Percentiles rank a stretch among this genome's conserved stretches.
Evolutionary conservation across 176 grass and related monocot species (phyloP).

Genomic region (Zoysia japonica): DNA sequence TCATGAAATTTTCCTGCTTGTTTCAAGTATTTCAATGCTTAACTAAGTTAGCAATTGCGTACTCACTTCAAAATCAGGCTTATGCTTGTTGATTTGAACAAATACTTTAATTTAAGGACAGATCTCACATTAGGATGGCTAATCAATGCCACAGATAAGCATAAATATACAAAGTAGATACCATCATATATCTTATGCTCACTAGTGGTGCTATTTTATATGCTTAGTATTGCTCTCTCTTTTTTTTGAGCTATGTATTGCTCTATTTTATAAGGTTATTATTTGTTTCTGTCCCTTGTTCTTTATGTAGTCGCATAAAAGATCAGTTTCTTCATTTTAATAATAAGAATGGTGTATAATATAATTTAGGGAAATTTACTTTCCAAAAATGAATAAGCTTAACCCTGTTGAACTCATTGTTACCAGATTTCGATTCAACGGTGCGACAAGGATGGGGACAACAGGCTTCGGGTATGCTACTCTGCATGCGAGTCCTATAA

Average conservation of each 20-base stretch:
- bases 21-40: background rate
- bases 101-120: no score
- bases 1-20: background rate
- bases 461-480: conserved; percentile 92
- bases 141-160: no score
- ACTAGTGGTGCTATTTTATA: no score
- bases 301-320: background rate
- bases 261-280: no score
- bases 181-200: no score
- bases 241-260: no score
- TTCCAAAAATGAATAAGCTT: conserved; percentile 2
- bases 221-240: no score
- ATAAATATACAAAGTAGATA: no score
- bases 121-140: no score
- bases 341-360: background rate
- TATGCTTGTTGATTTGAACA: background rate
- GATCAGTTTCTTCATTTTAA: background rate
- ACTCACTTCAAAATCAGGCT: conserved; percentile 1
- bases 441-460: conserved; percentile 92
- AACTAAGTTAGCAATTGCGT: conserved; percentile 1
- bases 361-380: background rate
- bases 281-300: background rate
- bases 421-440: conserved; percentile 93
- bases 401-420: conserved; percentile 1
- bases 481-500: conserved; percentile 92